Conservation (phyloP, 768 basidiomycete species). For the Pulveroboletus ravenelii region DNA sequence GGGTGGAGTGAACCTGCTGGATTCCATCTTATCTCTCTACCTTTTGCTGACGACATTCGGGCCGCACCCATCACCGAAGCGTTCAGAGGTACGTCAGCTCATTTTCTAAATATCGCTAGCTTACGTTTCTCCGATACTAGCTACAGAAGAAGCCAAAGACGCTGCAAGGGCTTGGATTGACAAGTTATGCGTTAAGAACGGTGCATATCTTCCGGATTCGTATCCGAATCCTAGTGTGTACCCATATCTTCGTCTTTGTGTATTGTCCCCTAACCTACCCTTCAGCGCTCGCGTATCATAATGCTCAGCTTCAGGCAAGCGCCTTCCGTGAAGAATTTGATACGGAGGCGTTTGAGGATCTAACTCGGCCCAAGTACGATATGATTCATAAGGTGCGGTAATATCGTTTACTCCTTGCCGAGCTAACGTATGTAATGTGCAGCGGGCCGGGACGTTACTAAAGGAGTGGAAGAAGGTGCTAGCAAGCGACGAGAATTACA, state of each 20-base stretch:
- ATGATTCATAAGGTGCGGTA: constrained; percentile 70
- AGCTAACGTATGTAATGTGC: background rate
- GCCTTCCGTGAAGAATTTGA: constrained; percentile 92
- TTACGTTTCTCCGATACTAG: constrained; percentile 36
- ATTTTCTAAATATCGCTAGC: background rate
- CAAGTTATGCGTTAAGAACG: constrained; percentile 73
- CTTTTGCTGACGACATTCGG: constrained; percentile 93
- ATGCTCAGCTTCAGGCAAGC: constrained; percentile 84
- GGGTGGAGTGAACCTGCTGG: constrained; percentile 85
- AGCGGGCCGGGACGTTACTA: constrained; percentile 69
- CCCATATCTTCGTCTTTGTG: background rate
- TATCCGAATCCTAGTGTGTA: constrained; percentile 85
- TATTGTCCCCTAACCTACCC: background rate
- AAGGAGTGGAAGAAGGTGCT: constrained; percentile 67
- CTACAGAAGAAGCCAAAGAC: constrained; percentile 61
- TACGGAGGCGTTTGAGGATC: constrained; percentile 70
- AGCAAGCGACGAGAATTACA: constrained; percentile 58
- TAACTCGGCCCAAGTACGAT: constrained; percentile 71
- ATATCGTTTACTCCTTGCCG: background rate
- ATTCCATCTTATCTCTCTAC: constrained; percentile 89
- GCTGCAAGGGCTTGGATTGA: constrained; percentile 70
- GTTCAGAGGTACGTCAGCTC: constrained; percentile 48
- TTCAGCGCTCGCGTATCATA: constrained; percentile 70
- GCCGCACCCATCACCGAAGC: constrained; percentile 65
- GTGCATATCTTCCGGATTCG: constrained; percentile 81